Conservation (phyloP, 1,139 yeast genomes). For the Geotrichum histeridarum region DNA sequence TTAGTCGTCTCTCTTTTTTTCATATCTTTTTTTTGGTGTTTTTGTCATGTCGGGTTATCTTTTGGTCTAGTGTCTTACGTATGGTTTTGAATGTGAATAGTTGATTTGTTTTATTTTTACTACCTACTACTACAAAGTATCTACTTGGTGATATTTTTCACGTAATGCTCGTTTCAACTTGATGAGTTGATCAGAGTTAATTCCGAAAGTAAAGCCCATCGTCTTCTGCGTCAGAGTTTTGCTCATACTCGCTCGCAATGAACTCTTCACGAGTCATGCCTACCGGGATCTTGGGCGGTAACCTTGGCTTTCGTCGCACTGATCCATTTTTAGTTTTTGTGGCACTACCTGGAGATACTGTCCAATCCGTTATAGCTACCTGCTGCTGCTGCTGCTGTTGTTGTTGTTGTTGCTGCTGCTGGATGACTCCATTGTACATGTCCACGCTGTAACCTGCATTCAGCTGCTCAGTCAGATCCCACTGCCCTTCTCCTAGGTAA, state of each 20-base stretch:
- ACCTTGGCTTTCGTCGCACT: background rate
- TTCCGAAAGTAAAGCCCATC: background rate
- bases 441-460: slow-evolving; percentile 1
- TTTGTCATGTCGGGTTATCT: background rate
- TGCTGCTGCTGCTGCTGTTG: background rate
- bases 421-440: background rate
- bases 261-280: slow-evolving; percentile 9
- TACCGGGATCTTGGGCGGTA: slow-evolving; percentile 6
- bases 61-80: background rate
- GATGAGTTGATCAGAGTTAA: background rate
- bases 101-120: too few relatives aligned
- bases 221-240: background rate
- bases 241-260: slow-evolving; percentile 6
- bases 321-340: background rate
- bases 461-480: slow-evolving; percentile 7
- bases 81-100: too few relatives aligned
- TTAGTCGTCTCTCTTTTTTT: background rate
- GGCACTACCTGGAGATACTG: background rate
- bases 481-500: slow-evolving; percentile 8
- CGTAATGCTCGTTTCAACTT: background rate
- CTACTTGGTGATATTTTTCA: background rate
- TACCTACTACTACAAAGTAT: background rate
- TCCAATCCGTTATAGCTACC: background rate
- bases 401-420: background rate
- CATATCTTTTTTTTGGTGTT: background rate